Base-by-base conservation (phyloP, 2,329 filamentous ascomycete genomes). In the Alternaria arborescens region DNA sequence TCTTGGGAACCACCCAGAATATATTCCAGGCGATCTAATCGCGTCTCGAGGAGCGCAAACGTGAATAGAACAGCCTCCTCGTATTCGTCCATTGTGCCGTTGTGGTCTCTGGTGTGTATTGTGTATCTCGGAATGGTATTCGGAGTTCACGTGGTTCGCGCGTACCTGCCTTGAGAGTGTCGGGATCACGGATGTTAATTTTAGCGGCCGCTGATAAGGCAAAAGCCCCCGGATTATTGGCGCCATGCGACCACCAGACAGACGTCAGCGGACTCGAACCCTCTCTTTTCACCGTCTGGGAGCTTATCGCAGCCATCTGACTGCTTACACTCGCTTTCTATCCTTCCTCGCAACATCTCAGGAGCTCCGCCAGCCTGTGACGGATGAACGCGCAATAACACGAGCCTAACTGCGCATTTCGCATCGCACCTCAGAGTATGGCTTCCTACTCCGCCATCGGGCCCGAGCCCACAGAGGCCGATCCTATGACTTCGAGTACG, bases 391-490 rank as follows among this genome's bases (percentile, higher is more conserved):
- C 65, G 72, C 69, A 60, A 71, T 71, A 66, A 64, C 63, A 52
- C 41, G 14, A 44, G 50, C 60, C 41, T 10, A 43, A 52, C 60
- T 59, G 58, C 54, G 54, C 50, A 60, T 34, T 34, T 58, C 54
- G 64, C 62, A 62, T 36, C 32, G 32, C 48, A 61, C 50, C 14
- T 60, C 64, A 68, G 62, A 77, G 56, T 60, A 84, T 84, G 82
- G 78, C 81, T 51, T 79, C 77, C 63, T 84, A 84, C 73, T 77
- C 81, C 47, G 79, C 82, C 28, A 82, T 84, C 62, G 71, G 71
- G 47, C 67, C 74, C 55, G 74, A 77, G 56, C 71, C 78, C 55
- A 71, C 72, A 63, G 80, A 82, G 51, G 70, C 74, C 61, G 78
- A 78, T 53, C 73, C 73, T 58, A 79, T 81, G 70, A 73, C 81